Conservation (phyloP, 164 flowering plant species). For the Amborella trichopoda region DNA sequence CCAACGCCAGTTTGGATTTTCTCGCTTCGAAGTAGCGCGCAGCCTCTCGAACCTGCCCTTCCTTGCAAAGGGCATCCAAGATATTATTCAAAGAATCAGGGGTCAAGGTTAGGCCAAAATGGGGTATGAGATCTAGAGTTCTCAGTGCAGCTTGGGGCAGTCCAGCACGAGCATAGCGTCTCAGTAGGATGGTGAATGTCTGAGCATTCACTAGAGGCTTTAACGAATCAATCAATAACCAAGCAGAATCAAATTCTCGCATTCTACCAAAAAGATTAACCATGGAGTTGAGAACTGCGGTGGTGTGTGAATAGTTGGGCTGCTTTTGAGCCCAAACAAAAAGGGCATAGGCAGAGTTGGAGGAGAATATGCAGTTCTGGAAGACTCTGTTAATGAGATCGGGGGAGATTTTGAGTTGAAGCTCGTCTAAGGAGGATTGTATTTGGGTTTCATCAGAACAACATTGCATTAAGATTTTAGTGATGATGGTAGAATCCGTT, state of each 20-base stretch:
- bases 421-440: constrained; percentile 30
- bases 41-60: constrained; percentile 60
- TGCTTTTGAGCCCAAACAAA: constrained; percentile 54
- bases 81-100: constrained; percentile 38
- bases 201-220: constrained; percentile 4
- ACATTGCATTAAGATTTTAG: constrained; percentile 13
- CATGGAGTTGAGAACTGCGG: constrained; percentile 34
- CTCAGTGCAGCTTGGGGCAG: constrained; percentile 39
- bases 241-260: constrained; percentile 48
- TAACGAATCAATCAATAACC: constrained; percentile 42
- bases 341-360: constrained; percentile 34
- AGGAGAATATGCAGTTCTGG: constrained; percentile 42
- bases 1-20: constrained; percentile 34
- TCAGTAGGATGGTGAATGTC: constrained; percentile 39
- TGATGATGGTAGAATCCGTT: neutral
- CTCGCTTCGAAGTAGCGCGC: constrained; percentile 26
- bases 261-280: constrained; percentile 45
- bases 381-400: constrained; percentile 27
- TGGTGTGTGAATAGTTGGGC: constrained; percentile 24
- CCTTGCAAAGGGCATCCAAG: constrained; percentile 70
- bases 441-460: constrained; percentile 10
- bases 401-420: constrained; percentile 27
- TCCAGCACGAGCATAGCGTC: constrained; percentile 66
- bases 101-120: constrained; percentile 12
- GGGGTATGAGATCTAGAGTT: constrained; percentile 41